Conservation (phyloP, 2,329 filamentous ascomycete species). For the Lasiodiplodia hormozganensis region DNA sequence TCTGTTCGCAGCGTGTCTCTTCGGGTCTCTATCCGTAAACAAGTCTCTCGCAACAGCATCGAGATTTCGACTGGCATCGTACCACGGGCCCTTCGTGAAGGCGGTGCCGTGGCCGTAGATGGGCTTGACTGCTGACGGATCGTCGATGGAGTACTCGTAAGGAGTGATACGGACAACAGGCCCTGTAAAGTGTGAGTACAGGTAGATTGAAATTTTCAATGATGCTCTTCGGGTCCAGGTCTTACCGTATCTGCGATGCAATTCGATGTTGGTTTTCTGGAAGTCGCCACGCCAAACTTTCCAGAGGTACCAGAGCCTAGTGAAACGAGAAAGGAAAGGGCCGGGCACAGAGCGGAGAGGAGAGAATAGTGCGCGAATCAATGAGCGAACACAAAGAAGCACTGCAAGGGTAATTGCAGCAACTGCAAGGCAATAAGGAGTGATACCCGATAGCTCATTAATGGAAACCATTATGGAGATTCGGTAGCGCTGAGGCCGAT, state of each 20-base stretch:
- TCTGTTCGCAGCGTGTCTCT: neutral
- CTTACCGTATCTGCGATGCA: conserved; percentile 30
- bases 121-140: conserved; percentile 39
- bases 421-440: too few relatives aligned
- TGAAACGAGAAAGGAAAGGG: conserved; percentile 34
- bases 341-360: conserved; percentile 35
- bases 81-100: conserved; percentile 60
- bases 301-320: conserved; percentile 34
- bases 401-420: too few relatives aligned
- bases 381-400: too few relatives aligned
- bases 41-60: conserved; percentile 38
- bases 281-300: conserved; percentile 34
- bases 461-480: too few relatives aligned
- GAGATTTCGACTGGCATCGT: conserved; percentile 36
- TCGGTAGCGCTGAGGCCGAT: too few relatives aligned
- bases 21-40: neutral
- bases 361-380: neutral
- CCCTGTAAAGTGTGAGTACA: conserved; percentile 25
- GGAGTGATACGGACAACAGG: conserved; percentile 43
- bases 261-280: conserved; percentile 34
- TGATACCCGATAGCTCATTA: too few relatives aligned
- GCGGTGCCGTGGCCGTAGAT: conserved; percentile 51
- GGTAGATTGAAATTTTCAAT: neutral
- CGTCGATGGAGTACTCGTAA: conserved; percentile 39
- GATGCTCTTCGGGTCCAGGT: neutral